Conservation (phyloP, 768 basidiomycete genomes). For the Suillus fuscotomentosus region DNA sequence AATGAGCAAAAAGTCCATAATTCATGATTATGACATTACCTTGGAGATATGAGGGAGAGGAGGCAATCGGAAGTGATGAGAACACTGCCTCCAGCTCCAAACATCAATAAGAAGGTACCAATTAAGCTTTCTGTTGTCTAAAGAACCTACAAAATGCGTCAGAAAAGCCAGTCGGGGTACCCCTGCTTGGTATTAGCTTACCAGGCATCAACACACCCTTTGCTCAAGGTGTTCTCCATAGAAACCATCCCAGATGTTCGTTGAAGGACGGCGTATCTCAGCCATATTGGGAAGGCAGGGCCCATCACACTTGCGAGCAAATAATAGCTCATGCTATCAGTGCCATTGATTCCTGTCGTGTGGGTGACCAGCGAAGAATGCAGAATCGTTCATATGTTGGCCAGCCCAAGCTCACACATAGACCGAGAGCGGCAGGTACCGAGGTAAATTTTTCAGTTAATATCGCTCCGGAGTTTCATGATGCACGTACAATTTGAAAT, state of each 20-base stretch:
- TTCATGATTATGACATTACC: conserved; percentile 27
- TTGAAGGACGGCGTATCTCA: conserved; percentile 38
- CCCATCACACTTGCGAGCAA: conserved; percentile 83
- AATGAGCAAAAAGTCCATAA: conserved; percentile 24
- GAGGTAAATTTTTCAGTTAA: neutral
- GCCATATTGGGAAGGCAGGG: conserved; percentile 83
- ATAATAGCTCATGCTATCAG: conserved; percentile 47
- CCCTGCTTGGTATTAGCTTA: conserved; percentile 34
- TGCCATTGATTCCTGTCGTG: conserved; percentile 16
- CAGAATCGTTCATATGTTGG: conserved; percentile 15
- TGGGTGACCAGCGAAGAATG: conserved; percentile 16
- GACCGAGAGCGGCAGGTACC: neutral
- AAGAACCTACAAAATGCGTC: conserved; percentile 53
- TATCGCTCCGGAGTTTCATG: neutral
- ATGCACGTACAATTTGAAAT: neutral
- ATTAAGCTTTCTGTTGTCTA: conserved; percentile 74
- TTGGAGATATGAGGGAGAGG: conserved; percentile 56
- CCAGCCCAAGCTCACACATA: conserved; percentile 19
- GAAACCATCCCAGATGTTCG: conserved; percentile 50
- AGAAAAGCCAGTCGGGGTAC: neutral
- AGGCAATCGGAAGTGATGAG: conserved; percentile 75
- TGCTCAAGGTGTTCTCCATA: conserved; percentile 78
- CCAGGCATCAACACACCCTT: conserved; percentile 72
- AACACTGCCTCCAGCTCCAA: conserved; percentile 78
- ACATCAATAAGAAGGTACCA: conserved; percentile 69